Base-by-base conservation (phyloP, 495 filamentous ascomycete species). In the Stereocaulon alpinum region DNA sequence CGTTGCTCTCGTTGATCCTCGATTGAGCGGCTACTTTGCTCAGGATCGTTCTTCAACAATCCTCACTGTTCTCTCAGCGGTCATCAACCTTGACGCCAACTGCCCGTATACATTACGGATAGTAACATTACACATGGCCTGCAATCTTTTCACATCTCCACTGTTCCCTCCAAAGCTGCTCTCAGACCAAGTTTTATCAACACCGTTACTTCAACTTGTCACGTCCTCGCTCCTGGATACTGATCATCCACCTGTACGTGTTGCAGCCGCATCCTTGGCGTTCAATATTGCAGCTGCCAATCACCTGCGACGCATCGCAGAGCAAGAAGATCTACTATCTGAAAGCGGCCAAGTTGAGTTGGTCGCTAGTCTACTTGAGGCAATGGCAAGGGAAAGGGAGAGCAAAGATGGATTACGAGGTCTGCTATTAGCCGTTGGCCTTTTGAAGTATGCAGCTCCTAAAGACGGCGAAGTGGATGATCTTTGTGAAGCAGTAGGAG, bases 11-110 rank as follows among this genome's bases (percentile, higher is more conserved):
- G 76, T 86, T 6, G 92, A 98, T 64, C 76, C 84, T 24, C 82
- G 93, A n/a, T 76, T 95, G n/a, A 87, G 87, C 64, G 85, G 87
- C 59, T 93, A 82, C 71, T 91, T 89, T 61, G 90, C 89, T 15
- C 86, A 92, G 71, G 87, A 95, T 66, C 40, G 71, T 29, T 70
- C 74, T 40, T 84, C 86, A 61, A 89, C 87, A 15, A 73, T 95
- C 22, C 65, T 79, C 55, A 73, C 82, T 11, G 65, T 96, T 6
- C 72, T 97, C 34, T 66, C 77, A 10, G 78, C 82, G 56, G 74
- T 84, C 40, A 82, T 78, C 51, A 62, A 70, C 4, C 64, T 76
- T 6, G 62, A 71, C 4, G 67, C 76, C 3, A 67, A 71, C 1
- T 82, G 77, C 58, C 89, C 92, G 1, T 95, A 97, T 67, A 81